Base-by-base conservation (phyloP, 2,329 filamentous ascomycete genomes). In the Colletotrichum camelliae region DNA sequence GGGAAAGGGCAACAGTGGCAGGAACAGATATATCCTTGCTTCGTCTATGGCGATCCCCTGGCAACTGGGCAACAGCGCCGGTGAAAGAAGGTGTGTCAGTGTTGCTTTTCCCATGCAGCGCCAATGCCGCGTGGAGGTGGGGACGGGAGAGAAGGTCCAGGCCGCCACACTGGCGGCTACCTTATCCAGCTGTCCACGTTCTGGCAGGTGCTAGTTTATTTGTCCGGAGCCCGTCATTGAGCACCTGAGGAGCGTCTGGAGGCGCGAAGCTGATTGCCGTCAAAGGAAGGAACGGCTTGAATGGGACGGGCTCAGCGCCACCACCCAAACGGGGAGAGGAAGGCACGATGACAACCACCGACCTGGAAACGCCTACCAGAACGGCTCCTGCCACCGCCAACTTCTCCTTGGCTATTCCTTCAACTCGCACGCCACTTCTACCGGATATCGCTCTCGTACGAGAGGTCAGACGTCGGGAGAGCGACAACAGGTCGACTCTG, bases 111-210 rank as follows among this genome's bases (percentile, higher is more conserved):
- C 62, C 27, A 67, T 73, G 43, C 64, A 43, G 57, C 70, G 43
- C 74, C 74, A 65, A 66, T 55, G 43, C 65, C 48, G 43, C 65
- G 43, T 76, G 58, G 70, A 72, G 74, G 70, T 65, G 70, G 74
- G 48, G 65, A 52, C 70, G 55, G 35, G 65, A 66, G 55, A 73
- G 69, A 68, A 52, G 58, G 37, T 64, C 70, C 35, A 65, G 24
- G 69, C 65, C 74, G 43, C 31, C 39, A 65, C 39, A 24, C 61
- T 52, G 43, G 43, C 43, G 43, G 57, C 57, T 61, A 61, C 57
- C 57, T 61, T 29, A 58, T 33, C 27, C 55, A 55, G 31, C 48
- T 74, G 60, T 70, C 37, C 60, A 71, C 29, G 15, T 65, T 65
- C 12, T 64, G 60, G 33, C 43, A 74, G 58, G 39, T 39, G 18